These are phyloP conservation scores for Chlamydomonas applanata DNA, from an alignment of 139 green algal species.

Conservation along the genomic window DNA sequence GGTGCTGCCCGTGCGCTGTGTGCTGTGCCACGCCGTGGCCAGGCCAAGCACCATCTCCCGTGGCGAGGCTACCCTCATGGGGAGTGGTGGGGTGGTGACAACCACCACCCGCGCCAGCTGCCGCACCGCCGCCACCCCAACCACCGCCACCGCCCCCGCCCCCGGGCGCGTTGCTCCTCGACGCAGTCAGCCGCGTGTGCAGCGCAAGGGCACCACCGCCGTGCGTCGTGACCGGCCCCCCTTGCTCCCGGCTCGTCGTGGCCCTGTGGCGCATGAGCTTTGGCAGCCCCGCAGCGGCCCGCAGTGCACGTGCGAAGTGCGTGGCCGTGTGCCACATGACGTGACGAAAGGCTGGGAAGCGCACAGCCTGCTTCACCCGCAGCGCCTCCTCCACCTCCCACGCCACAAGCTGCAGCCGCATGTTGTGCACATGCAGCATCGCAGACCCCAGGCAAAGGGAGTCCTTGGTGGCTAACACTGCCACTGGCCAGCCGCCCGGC, in stretches of 20 bases:
- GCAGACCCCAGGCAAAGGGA: slow-evolving; percentile 1
- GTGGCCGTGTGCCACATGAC: slow-evolving; percentile 37
- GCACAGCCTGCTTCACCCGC: slow-evolving; percentile 14
- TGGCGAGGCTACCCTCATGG: too few relatives aligned
- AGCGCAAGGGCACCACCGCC: too few relatives aligned
- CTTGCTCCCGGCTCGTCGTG: slow-evolving; percentile 3
- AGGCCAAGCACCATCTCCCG: too few relatives aligned
- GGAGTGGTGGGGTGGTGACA: too few relatives aligned
- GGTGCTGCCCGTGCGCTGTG: too few relatives aligned
- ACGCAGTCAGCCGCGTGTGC: too few relatives aligned
- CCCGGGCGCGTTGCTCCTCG: too few relatives aligned
- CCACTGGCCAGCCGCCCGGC: slow-evolving; percentile 34
- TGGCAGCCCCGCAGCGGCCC: not conserved
- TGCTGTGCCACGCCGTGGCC: too few relatives aligned
- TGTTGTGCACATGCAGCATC: slow-evolving; percentile 18
- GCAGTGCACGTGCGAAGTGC: slow-evolving; percentile 16
- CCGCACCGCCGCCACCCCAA: too few relatives aligned
- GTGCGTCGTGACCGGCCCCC: not conserved
- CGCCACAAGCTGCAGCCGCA: slow-evolving; percentile 8
- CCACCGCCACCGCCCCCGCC: too few relatives aligned
- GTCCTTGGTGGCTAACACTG: slow-evolving; percentile 19
- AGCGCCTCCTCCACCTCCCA: slow-evolving; percentile 35
- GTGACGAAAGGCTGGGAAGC: slow-evolving; percentile 38
- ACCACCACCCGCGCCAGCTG: too few relatives aligned
- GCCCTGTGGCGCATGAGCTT: not conserved